Conservation (phyloP, 2,329 filamentous ascomycete genomes). For the Paecilomyces fulvus region DNA sequence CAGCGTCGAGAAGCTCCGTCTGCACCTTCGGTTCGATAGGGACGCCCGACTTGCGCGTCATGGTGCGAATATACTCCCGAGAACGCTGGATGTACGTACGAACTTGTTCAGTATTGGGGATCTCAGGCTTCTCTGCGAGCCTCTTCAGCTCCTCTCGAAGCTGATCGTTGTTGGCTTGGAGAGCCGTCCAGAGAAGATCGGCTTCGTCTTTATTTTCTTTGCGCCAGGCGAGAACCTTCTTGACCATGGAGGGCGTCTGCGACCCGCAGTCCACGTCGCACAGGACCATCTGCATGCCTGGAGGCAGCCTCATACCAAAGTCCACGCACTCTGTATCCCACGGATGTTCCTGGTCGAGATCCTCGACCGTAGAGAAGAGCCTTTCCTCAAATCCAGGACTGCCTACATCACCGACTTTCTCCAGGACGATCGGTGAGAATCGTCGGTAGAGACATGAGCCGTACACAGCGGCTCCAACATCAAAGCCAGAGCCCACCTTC, state of each 20-base stretch:
- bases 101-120: slow-evolving; percentile 41
- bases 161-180: slow-evolving; percentile 67
- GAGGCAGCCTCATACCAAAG: slow-evolving; percentile 61
- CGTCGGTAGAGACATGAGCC: slow-evolving; percentile 84
- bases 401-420: slow-evolving; percentile 57
- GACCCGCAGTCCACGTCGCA: slow-evolving; percentile 94
- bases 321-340: slow-evolving; percentile 79
- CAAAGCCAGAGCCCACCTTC: slow-evolving; percentile 92
- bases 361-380: slow-evolving; percentile 59
- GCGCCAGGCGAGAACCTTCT: slow-evolving; percentile 78
- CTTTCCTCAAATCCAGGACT: slow-evolving; percentile 56
- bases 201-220: slow-evolving; percentile 56
- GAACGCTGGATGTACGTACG: slow-evolving; percentile 44
- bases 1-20: slow-evolving; percentile 72
- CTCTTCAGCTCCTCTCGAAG: slow-evolving; percentile 57
- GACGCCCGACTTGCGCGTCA: slow-evolving; percentile 66
- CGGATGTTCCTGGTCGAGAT: slow-evolving; percentile 36
- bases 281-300: slow-evolving; percentile 72
- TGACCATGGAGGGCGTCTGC: slow-evolving; percentile 92
- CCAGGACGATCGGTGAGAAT: slow-evolving; percentile 75
- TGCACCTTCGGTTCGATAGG: slow-evolving; percentile 85
- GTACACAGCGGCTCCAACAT: slow-evolving; percentile 86
- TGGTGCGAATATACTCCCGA: slow-evolving; percentile 58
- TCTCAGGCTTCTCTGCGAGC: slow-evolving; percentile 38
- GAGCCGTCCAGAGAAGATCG: slow-evolving; percentile 60